phyloP scores from a whole-genome alignment of 164 flowering plant species.

The Hamamelis virginiana region DNA sequence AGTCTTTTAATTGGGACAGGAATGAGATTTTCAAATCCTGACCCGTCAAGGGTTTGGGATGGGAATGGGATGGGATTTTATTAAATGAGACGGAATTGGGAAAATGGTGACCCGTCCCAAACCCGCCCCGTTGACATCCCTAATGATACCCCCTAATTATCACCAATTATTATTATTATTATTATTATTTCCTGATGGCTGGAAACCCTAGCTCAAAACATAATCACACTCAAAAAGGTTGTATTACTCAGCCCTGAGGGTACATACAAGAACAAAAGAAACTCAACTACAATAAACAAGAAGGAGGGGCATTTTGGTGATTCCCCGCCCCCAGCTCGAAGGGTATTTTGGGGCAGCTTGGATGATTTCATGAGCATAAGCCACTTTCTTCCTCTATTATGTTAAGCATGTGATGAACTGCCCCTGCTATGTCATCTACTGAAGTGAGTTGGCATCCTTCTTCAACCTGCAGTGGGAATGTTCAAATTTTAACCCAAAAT shows the following conservation, averaged over 20 bases:
- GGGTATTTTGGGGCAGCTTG: constrained; percentile 10
- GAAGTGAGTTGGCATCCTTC: constrained; percentile 75
- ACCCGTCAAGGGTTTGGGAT: too few relatives aligned
- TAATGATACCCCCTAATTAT: too few relatives aligned
- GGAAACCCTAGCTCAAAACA: too few relatives aligned
- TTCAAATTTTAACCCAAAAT: constrained; percentile 1
- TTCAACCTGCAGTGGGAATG: constrained; percentile 61
- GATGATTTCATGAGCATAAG: constrained; percentile 7
- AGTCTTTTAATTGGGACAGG: too few relatives aligned
- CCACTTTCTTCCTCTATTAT: constrained; percentile 64
- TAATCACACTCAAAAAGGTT: too few relatives aligned
- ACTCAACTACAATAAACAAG: not conserved
- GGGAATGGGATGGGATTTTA: too few relatives aligned
- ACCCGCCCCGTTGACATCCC: too few relatives aligned
- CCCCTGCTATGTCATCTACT: constrained; percentile 80
- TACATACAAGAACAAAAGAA: not conserved
- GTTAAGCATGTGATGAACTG: constrained; percentile 79
- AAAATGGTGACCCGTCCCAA: too few relatives aligned
- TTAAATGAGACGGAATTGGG: too few relatives aligned
- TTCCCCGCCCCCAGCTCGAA: not conserved
- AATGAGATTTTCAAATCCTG: too few relatives aligned
- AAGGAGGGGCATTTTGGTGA: constrained; percentile 10
- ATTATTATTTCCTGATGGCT: too few relatives aligned
- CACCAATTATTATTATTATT: too few relatives aligned
- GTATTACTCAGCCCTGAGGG: not conserved